Percentiles rank a stretch among this genome's conserved stretches.
Conservation (phyloP, 805 yeast genomes). For the Danielia reshetovae region DNA sequence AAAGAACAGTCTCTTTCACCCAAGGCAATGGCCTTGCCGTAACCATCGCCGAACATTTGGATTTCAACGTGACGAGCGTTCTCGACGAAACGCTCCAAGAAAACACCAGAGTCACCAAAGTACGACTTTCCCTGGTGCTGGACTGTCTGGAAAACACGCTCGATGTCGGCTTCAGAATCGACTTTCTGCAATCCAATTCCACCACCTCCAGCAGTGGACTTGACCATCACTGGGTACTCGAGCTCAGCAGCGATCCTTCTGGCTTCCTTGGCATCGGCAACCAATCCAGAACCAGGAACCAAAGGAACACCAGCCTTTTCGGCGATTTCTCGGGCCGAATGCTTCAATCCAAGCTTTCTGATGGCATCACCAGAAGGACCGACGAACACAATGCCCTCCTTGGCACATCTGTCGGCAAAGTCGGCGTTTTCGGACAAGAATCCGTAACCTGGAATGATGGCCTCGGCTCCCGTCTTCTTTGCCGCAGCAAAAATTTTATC, state of each 20-base stretch:
- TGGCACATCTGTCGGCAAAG: conserved; percentile 81
- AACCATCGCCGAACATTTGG: conserved; percentile 95
- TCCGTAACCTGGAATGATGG: conserved; percentile 98
- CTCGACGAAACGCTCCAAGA: conserved; percentile 90
- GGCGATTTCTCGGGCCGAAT: conserved; percentile 95
- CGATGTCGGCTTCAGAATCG: conserved; percentile 75
- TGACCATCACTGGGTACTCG: conserved; percentile 91
- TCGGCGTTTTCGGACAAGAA: conserved; percentile 95
- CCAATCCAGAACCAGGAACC: conserved; percentile 94
- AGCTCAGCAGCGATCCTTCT: conserved; percentile 65
- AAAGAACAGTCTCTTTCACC: conserved; percentile 98
- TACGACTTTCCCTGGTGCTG: conserved; percentile 91
- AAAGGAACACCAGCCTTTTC: conserved; percentile 88
- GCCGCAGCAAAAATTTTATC: conserved; percentile 88
- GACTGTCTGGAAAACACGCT: conserved; percentile 82
- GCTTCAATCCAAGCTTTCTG: conserved; percentile 86
- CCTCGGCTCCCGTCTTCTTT: conserved; percentile 78
- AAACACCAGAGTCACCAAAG: conserved; percentile 94
- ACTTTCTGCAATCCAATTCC: conserved; percentile 97
- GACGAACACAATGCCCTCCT: conserved; percentile 83
- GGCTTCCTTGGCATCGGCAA: conserved; percentile 71
- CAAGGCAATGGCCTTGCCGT: conserved; percentile 85
- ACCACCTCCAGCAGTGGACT: conserved; percentile 99
- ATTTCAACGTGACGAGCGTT: conserved; percentile 95
- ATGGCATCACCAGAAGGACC: conserved; percentile 98